Evolutionary conservation across 2,329 filamentous ascomycete genomes (phyloP).

Genomic region (Penicillium digitatum): DNA sequence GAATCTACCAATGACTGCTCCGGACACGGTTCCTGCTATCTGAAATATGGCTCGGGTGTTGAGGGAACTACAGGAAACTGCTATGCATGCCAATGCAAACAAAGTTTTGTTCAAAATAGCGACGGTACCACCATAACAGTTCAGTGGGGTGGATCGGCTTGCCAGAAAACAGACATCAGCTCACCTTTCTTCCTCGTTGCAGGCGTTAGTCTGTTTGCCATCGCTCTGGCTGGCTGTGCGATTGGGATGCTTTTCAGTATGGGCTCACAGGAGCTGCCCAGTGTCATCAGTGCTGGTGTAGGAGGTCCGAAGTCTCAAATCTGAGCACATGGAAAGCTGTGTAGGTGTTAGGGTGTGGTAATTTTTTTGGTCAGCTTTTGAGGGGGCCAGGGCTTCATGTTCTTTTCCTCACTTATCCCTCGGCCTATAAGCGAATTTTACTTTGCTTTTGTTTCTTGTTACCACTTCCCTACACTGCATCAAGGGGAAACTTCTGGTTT

Average conservation of each 20-base stretch:
- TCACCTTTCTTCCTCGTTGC: conserved; percentile 83
- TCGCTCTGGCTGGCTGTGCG: conserved; percentile 64
- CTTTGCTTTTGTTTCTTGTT: background rate
- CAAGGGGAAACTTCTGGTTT: background rate
- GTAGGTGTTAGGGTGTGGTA: background rate
- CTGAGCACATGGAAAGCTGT: conserved; percentile 17
- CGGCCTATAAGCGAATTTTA: background rate
- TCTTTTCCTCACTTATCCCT: background rate
- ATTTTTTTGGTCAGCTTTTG: background rate
- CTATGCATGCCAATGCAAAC: conserved; percentile 72
- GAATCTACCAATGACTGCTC: conserved; percentile 73
- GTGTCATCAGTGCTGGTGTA: conserved; percentile 94
- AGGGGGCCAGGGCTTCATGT: background rate
- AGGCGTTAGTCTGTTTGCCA: conserved; percentile 66
- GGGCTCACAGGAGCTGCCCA: conserved; percentile 81
- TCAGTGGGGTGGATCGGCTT: conserved; percentile 79
- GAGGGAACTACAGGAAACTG: conserved; percentile 52
- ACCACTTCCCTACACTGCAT: background rate
- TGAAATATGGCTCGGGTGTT: conserved; percentile 55
- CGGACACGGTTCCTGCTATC: conserved; percentile 71
- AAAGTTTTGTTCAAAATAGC: conserved; percentile 50
- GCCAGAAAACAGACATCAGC: conserved; percentile 88
- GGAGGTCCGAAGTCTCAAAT: conserved; percentile 58
- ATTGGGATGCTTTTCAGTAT: conserved; percentile 78
- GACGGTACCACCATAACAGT: conserved; percentile 57